Evolutionary conservation across 2,329 filamentous ascomycete species (phyloP).

Genomic region (Thielaviopsis punctulata): DNA sequence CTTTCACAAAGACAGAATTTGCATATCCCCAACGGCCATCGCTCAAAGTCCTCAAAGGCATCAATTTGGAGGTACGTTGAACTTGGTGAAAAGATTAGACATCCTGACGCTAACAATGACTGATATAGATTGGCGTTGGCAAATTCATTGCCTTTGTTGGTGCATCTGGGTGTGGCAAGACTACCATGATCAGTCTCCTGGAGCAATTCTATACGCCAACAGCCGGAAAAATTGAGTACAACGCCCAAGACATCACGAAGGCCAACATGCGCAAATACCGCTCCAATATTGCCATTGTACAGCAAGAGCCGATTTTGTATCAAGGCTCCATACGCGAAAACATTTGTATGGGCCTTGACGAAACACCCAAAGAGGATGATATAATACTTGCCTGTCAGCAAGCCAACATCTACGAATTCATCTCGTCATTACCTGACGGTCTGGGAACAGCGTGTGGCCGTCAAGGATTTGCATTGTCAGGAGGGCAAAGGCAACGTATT

Average conservation of each 20-base stretch:
- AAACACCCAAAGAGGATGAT: conserved; percentile 19
- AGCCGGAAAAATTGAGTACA: conserved; percentile 17
- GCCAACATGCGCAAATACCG: conserved; percentile 20
- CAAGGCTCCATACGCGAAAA: conserved; percentile 39
- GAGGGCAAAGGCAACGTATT: conserved; percentile 55
- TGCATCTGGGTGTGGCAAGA: conserved; percentile 41
- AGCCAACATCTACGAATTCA: conserved; percentile 39
- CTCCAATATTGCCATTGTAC: conserved; percentile 22
- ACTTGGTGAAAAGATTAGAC: no score
- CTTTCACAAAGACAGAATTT: conserved; percentile 37
- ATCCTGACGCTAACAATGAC: neutral
- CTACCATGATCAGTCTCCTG: conserved; percentile 37
- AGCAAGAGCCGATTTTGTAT: conserved; percentile 26
- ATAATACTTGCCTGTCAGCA: conserved; percentile 33
- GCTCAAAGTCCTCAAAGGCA: conserved; percentile 21
- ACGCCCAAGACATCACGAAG: conserved; percentile 18
- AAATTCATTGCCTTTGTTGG: conserved; percentile 39
- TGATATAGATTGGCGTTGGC: conserved; percentile 23
- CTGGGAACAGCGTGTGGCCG: conserved; percentile 48
- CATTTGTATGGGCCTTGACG: conserved; percentile 28
- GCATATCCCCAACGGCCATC: conserved; percentile 32
- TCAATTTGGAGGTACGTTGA: conserved; percentile 19
- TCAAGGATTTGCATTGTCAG: conserved; percentile 50
- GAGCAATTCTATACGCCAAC: conserved; percentile 27
- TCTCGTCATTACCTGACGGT: conserved; percentile 37